Evolutionary conservation across 768 basidiomycete species (phyloP).

Genomic region (Suillus spraguei): DNA sequence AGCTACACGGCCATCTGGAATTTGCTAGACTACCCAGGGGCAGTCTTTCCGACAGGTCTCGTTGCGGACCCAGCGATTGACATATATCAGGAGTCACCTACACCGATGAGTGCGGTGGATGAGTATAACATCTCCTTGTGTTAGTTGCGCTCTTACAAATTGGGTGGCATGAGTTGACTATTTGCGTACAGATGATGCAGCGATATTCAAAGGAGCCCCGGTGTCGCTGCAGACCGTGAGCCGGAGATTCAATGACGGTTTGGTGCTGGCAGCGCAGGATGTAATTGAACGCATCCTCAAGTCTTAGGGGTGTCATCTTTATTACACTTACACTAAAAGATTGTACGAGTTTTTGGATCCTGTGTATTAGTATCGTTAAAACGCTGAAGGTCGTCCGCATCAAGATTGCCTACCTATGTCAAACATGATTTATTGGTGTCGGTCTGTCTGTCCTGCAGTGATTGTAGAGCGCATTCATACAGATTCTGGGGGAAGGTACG

Average conservation of each 20-base stretch:
- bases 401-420: not conserved
- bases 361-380: not conserved
- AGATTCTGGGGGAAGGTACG: not conserved
- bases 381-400: not conserved
- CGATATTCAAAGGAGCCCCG: slow-evolving; percentile 19
- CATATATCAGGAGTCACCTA: slow-evolving; percentile 12
- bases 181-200: slow-evolving; percentile 23
- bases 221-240: slow-evolving; percentile 26
- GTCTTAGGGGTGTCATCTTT: slow-evolving; percentile 12
- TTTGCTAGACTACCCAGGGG: slow-evolving; percentile 45
- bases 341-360: not conserved
- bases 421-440: not conserved
- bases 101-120: slow-evolving; percentile 23
- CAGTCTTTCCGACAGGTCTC: slow-evolving; percentile 47
- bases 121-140: slow-evolving; percentile 21
- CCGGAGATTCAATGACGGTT: slow-evolving; percentile 28
- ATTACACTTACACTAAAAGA: slow-evolving; percentile 20
- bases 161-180: slow-evolving; percentile 13
- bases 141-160: slow-evolving; percentile 13
- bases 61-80: slow-evolving; percentile 30
- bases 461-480: not conserved
- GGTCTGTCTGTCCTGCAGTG: not conserved
- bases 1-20: slow-evolving; percentile 48
- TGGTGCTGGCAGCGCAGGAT: slow-evolving; percentile 30
- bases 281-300: slow-evolving; percentile 28